These are phyloP conservation scores for Trichoderma atrobrunneum DNA, from an alignment of 2,329 filamentous ascomycete genomes.

Conservation along the genomic window DNA sequence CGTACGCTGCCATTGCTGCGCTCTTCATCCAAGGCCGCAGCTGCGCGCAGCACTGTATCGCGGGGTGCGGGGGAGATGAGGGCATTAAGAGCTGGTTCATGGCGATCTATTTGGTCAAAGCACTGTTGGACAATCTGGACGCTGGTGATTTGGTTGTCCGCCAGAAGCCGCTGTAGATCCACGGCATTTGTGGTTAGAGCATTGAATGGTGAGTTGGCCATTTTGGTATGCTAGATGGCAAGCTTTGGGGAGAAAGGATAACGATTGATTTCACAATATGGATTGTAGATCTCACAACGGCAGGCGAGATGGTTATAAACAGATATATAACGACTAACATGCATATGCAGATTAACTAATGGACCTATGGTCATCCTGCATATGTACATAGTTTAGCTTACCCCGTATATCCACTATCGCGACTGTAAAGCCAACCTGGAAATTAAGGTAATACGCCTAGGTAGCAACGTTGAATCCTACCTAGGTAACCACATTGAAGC, in stretches of 20 bases:
- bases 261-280: not conserved
- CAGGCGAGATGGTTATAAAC: not conserved
- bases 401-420: not conserved
- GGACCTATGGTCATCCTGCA: not conserved
- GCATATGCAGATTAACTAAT: not conserved
- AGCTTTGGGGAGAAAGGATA: not conserved
- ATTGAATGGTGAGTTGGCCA: not conserved
- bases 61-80: conserved; percentile 22
- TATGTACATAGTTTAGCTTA: too few relatives aligned
- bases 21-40: conserved; percentile 24
- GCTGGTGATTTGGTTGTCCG: not conserved
- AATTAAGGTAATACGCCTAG: not conserved
- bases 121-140: conserved; percentile 10
- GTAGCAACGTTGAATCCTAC: too few relatives aligned
- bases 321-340: not conserved
- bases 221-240: not conserved
- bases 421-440: not conserved
- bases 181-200: not conserved
- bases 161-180: conserved; percentile 16
- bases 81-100: conserved; percentile 20
- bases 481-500: too few relatives aligned
- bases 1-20: conserved; percentile 22
- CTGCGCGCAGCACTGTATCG: conserved; percentile 12
- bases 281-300: not conserved
- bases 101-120: conserved; percentile 20